Percentiles rank a stretch among this genome's conserved stretches.
phyloP scores from a whole-genome alignment of 2,329 filamentous ascomycete species.

The Chaetomium sp. region DNA sequence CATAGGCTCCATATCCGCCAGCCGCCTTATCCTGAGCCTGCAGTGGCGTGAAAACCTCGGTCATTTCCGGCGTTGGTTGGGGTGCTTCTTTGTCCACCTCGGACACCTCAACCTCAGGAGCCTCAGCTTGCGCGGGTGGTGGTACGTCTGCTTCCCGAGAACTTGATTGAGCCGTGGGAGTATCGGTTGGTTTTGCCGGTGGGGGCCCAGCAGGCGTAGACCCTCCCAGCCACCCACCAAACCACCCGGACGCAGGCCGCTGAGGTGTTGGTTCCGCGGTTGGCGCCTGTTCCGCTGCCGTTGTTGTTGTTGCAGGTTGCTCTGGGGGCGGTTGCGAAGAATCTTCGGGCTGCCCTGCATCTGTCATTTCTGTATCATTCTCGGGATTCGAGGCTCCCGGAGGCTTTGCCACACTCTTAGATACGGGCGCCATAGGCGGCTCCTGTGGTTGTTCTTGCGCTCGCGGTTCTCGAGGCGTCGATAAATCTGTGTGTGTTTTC shows the following conservation, averaged over 20 bases:
- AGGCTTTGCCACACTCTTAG: conserved; percentile 5
- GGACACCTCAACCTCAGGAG: conserved; percentile 7
- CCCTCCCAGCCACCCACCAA: conserved; percentile 45
- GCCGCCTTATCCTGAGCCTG: conserved; percentile 7
- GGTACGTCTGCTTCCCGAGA: conserved; percentile 3
- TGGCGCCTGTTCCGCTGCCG: neutral
- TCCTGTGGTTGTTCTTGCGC: conserved; percentile 5
- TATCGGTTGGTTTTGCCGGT: neutral
- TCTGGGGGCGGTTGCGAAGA: neutral
- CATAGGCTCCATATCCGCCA: conserved; percentile 20
- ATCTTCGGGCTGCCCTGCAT: neutral
- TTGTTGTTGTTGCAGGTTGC: neutral
- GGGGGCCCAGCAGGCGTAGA: conserved; percentile 3
- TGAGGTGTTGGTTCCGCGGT: conserved; percentile 1
- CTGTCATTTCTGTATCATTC: conserved; percentile 1
- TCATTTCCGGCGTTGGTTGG: conserved; percentile 17
- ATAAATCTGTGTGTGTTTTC: conserved; percentile 27
- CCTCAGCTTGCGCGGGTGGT: neutral
- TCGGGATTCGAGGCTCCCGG: neutral
- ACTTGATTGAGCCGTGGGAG: conserved; percentile 20
- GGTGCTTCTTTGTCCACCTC: conserved; percentile 16
- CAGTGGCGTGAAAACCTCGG: conserved; percentile 11
- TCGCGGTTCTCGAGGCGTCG: neutral
- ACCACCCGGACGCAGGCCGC: conserved; percentile 43
- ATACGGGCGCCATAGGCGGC: conserved; percentile 6